Evolutionary conservation across 2,329 filamentous ascomycete genomes (phyloP).

Genomic region (Periglandula ipomoeae): DNA sequence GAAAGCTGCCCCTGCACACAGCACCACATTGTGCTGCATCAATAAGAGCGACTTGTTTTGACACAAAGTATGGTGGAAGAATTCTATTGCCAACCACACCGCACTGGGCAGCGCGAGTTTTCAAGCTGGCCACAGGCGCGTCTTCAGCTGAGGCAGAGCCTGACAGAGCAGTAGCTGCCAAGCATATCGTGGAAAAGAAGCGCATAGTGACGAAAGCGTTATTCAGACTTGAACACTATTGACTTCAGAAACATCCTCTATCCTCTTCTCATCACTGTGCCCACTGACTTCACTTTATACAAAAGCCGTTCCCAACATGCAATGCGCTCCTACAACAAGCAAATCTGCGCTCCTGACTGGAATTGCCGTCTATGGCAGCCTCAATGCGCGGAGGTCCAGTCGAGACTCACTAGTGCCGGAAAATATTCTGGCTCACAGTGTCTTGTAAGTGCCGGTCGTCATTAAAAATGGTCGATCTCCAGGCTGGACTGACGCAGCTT

Average conservation of each 20-base stretch:
- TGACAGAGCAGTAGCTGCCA: not conserved
- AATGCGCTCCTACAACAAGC: too few species aligned
- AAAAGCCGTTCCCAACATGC: too few species aligned
- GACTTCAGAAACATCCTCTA: too few species aligned
- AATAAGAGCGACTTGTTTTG: not conserved
- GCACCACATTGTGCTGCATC: not conserved
- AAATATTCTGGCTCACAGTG: too few species aligned
- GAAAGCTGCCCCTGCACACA: not conserved
- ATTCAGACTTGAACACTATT: not conserved
- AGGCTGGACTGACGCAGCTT: too few species aligned
- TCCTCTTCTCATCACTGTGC: too few species aligned
- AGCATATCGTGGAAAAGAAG: not conserved
- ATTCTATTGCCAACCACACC: not conserved
- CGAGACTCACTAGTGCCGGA: too few species aligned
- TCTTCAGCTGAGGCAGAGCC: not conserved
- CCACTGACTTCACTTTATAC: not conserved
- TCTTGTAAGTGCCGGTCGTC: too few species aligned
- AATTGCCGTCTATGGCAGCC: too few species aligned
- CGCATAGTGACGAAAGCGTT: not conserved
- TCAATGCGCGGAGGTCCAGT: too few species aligned
- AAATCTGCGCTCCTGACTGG: too few species aligned
- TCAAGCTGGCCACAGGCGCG: not conserved
- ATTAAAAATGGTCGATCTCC: too few species aligned
- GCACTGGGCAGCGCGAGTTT: not conserved
- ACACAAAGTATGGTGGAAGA: not conserved